Evolutionary conservation across 257 asterid genomes (phyloP).

Genomic region (Solanum tacnaense): DNA sequence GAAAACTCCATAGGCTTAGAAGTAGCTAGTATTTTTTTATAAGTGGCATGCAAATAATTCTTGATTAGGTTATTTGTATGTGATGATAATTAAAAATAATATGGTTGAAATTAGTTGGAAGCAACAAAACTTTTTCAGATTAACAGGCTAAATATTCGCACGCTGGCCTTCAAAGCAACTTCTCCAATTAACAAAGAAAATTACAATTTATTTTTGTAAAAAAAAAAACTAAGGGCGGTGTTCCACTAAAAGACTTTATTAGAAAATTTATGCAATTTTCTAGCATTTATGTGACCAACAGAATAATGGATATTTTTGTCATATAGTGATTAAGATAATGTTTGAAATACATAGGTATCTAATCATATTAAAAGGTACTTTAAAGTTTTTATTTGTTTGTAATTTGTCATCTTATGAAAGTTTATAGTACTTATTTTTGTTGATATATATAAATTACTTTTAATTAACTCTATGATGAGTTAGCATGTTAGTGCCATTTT

Average conservation of each 20-base stretch:
- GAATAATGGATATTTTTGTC: slow-evolving; percentile 42
- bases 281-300: slow-evolving; percentile 19
- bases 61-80: neutral
- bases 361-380: neutral
- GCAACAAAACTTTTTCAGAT: neutral
- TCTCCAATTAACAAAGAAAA: neutral
- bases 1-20: neutral
- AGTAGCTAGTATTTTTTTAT: neutral
- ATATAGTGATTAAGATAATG: slow-evolving; percentile 7
- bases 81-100: neutral
- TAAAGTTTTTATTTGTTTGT: neutral
- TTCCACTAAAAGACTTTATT: slow-evolving; percentile 8
- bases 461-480: neutral
- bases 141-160: neutral
- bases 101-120: neutral
- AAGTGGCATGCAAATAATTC: neutral
- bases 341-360: neutral
- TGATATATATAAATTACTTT: neutral
- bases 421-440: neutral
- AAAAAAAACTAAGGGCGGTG: neutral
- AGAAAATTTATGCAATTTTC: neutral
- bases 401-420: neutral
- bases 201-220: neutral
- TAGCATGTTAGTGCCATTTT: neutral
- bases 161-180: neutral